Conservation (phyloP, 2,329 filamentous ascomycete genomes). For the Hymenotorrendiella dingleyae region DNA sequence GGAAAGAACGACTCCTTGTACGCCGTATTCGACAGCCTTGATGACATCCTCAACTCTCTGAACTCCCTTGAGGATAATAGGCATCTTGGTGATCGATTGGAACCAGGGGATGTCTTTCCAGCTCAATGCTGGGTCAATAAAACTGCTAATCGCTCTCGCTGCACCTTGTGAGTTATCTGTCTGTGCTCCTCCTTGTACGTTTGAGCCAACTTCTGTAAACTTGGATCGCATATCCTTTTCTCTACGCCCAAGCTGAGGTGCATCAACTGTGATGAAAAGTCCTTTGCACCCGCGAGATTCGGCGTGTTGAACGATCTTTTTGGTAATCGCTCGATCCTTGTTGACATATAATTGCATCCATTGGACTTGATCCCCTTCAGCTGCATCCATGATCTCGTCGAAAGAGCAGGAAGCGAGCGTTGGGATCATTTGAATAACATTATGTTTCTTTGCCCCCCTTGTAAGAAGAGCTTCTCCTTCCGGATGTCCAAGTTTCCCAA, state of each 20-base stretch:
- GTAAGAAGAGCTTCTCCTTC: constrained; percentile 94
- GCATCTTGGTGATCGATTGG: constrained; percentile 81
- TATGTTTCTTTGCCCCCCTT: constrained; percentile 74
- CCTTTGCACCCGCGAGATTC: constrained; percentile 89
- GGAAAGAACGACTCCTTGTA: constrained; percentile 86
- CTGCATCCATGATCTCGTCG: constrained; percentile 91
- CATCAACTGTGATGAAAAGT: constrained; percentile 97
- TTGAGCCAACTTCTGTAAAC: constrained; percentile 76
- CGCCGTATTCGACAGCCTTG: constrained; percentile 72
- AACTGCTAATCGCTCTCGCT: constrained; percentile 87
- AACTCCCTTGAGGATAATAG: constrained; percentile 92
- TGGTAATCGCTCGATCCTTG: constrained; percentile 86
- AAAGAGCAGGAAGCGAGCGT: constrained; percentile 95
- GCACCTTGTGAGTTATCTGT: constrained; percentile 89
- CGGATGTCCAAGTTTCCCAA: constrained; percentile 89
- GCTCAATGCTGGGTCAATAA: constrained; percentile 89
- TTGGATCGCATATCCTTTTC: constrained; percentile 98
- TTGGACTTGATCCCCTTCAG: constrained; percentile 73
- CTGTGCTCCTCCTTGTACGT: constrained; percentile 68
- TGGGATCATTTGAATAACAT: constrained; percentile 97
- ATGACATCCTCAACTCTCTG: constrained; percentile 95
- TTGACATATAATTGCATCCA: constrained; percentile 97
- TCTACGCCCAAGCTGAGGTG: constrained; percentile 85
- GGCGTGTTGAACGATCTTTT: constrained; percentile 84
- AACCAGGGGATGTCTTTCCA: constrained; percentile 98